A percentile compares a stretch with the other conserved stretches of the same genome.
phyloP scores from a whole-genome alignment of 2,329 filamentous ascomycete genomes.

The Hypoxylon sp. region DNA sequence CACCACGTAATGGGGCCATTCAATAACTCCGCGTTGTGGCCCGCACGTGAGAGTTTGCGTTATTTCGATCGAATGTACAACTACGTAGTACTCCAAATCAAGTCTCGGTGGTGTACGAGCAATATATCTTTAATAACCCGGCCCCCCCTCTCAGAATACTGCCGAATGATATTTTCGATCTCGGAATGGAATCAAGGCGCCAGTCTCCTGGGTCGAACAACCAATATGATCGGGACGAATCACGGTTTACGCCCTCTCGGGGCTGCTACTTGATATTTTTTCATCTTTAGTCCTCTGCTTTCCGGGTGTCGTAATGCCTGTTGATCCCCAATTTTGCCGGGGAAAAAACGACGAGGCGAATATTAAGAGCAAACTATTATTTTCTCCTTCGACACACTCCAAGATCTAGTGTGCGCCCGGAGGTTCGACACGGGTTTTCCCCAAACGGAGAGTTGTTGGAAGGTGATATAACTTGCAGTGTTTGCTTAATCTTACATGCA shows the following conservation, averaged over 20 bases:
- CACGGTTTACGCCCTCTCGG: slow-evolving; percentile 14
- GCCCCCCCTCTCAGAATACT: slow-evolving; percentile 13
- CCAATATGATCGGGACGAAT: slow-evolving; percentile 32
- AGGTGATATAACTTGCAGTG: not conserved
- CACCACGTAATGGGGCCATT: slow-evolving; percentile 20
- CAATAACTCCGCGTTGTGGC: slow-evolving; percentile 5
- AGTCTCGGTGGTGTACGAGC: slow-evolving; percentile 34
- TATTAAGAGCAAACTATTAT: slow-evolving; percentile 4
- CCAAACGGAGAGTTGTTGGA: slow-evolving; percentile 7
- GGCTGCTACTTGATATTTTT: slow-evolving; percentile 7
- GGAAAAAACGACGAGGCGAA: slow-evolving; percentile 4
- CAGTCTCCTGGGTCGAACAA: slow-evolving; percentile 25
- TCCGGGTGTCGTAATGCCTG: slow-evolving; percentile 3
- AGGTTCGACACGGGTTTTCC: not conserved
- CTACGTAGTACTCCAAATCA: slow-evolving; percentile 22
- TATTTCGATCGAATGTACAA: slow-evolving; percentile 34
- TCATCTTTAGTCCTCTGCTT: slow-evolving; percentile 9
- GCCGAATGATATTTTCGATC: slow-evolving; percentile 25
- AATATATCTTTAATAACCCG: slow-evolving; percentile 42
- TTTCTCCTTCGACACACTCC: not conserved
- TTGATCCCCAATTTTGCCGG: slow-evolving; percentile 23
- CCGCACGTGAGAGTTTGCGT: slow-evolving; percentile 35
- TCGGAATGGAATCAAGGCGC: slow-evolving; percentile 15
- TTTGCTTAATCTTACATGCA: slow-evolving; percentile 6
- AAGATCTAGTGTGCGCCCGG: not conserved